Evolutionary conservation across 805 yeast species (phyloP), one percentile per base, ranked within the genome.

Genomic region (Komagataella populi): DNA sequence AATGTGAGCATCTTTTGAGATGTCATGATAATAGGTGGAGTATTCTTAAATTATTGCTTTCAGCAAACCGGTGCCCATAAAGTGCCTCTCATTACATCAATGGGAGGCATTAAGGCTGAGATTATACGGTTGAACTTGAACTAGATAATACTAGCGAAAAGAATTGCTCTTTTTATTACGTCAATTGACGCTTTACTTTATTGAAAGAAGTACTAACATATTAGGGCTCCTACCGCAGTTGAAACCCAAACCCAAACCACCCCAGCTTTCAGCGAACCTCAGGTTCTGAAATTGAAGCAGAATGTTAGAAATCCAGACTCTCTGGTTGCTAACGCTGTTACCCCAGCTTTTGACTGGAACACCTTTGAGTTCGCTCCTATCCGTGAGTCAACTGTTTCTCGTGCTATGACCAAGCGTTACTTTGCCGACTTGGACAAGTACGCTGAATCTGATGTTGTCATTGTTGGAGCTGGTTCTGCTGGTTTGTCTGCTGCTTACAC

Each of bases 381-480:
- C 59, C 74, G 89, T 54, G 91, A 84, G 68, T 80, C 87, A 6
- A 80, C 85, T 2, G 90, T 84, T 39, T 81, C 89, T 6, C 75
- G 90, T 55, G 91, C 90, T 39, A 84, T 84, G 90, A 83, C 89
- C 46, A 71, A 70, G 53, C 77, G 90, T 56, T 84, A 84, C 68
- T 84, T 83, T 62, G 74, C 77, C 44, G 90, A 84, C 61, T 65
- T 84, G 60, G 85, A 84, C 70, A 81, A 78, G 64, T 82, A 77
- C 63, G 82, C 89, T 20, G 89, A 83, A 59, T 75, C 84, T 10
- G 91, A 84, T 60, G 76, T 84, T 48, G 84, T 84, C 47, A 80
- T 84, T 59, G 76, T 84, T 54, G 91, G 91, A 53, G 89, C 88
- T 23, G 89, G 90, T 45, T 81, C 87, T 23, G 80, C 87, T 46